Evolutionary conservation across 1,284 basidiomycete genomes (phyloP).

Genomic region (Wolfiporia cocos): DNA sequence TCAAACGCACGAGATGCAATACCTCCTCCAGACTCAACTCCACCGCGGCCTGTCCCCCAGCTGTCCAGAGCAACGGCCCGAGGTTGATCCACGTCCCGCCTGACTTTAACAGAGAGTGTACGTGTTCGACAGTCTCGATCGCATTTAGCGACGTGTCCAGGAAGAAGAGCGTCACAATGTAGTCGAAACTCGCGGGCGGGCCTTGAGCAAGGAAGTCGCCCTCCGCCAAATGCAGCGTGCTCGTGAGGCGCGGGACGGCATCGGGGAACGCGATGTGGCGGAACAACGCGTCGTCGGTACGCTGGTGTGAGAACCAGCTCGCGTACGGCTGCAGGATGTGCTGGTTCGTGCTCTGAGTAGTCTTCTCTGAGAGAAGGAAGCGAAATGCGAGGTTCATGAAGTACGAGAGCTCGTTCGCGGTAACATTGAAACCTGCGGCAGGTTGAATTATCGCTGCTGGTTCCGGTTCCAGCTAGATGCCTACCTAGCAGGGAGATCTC

Average conservation of each 20-base stretch:
- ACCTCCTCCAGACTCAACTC: slow-evolving; percentile 63
- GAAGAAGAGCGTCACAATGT: slow-evolving; percentile 62
- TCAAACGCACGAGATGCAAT: slow-evolving; percentile 36
- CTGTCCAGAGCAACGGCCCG: slow-evolving; percentile 60
- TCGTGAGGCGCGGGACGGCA: slow-evolving; percentile 41
- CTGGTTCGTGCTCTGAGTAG: slow-evolving; percentile 35
- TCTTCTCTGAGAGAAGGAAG: slow-evolving; percentile 43
- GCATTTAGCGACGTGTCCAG: slow-evolving; percentile 63
- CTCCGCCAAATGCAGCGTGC: slow-evolving; percentile 36
- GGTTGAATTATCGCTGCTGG: neutral
- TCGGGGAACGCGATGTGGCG: slow-evolving; percentile 53
- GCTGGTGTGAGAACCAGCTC: slow-evolving; percentile 66
- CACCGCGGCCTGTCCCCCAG: slow-evolving; percentile 44
- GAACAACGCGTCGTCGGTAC: slow-evolving; percentile 41
- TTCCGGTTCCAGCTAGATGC: slow-evolving; percentile 7
- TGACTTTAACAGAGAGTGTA: slow-evolving; percentile 44
- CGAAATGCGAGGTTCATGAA: slow-evolving; percentile 59
- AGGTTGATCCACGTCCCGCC: slow-evolving; percentile 65
- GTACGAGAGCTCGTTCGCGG: slow-evolving; percentile 54
- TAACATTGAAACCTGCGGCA: slow-evolving; percentile 43
- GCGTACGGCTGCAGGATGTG: slow-evolving; percentile 53
- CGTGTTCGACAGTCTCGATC: slow-evolving; percentile 46
- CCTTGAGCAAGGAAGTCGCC: slow-evolving; percentile 46
- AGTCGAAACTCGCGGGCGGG: slow-evolving; percentile 39
- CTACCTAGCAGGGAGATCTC: slow-evolving; percentile 55